Evolutionary conservation across 1,284 basidiomycete species (phyloP).

Genomic region (Sparassis latifolia): DNA sequence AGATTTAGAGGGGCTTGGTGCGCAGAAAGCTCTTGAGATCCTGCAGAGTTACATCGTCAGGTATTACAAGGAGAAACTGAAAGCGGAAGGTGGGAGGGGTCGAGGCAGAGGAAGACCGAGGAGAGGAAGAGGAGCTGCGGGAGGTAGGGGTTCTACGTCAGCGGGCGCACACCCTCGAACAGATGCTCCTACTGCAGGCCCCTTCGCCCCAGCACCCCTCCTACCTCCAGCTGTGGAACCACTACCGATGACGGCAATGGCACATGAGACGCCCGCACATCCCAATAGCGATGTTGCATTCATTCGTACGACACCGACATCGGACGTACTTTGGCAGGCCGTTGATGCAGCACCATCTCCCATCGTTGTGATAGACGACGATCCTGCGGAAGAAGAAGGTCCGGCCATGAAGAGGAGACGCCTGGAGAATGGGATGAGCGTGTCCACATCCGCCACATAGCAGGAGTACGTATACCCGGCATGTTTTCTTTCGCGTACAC

Average conservation of each 20-base stretch:
- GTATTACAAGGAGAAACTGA: constrained; percentile 75
- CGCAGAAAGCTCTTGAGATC: constrained; percentile 76
- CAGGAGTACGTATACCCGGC: too few species aligned
- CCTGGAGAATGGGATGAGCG: constrained; percentile 14
- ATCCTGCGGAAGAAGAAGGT: constrained; percentile 42
- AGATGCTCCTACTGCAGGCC: constrained; percentile 17
- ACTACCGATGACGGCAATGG: constrained; percentile 26
- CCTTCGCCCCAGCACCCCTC: constrained; percentile 35
- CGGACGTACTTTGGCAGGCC: too few species aligned
- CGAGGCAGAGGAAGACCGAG: constrained; percentile 35
- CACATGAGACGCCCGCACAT: too few species aligned
- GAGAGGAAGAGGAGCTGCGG: constrained; percentile 33
- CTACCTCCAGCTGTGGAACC: constrained; percentile 12
- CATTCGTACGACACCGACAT: too few species aligned
- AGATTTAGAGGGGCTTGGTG: constrained; percentile 76
- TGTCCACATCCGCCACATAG: too few species aligned
- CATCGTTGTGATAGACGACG: constrained; percentile 49
- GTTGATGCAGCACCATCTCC: constrained; percentile 27
- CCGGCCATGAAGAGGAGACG: constrained; percentile 49
- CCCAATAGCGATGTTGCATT: too few species aligned
- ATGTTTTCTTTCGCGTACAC: not conserved
- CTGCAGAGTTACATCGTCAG: constrained; percentile 82
- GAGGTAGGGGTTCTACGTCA: constrained; percentile 15
- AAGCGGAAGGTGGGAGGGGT: constrained; percentile 36
- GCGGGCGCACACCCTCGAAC: constrained; percentile 5